Evolutionary conservation across 108 stramenopile genomes (phyloP).

Genomic region (Cyclotella atomus): DNA sequence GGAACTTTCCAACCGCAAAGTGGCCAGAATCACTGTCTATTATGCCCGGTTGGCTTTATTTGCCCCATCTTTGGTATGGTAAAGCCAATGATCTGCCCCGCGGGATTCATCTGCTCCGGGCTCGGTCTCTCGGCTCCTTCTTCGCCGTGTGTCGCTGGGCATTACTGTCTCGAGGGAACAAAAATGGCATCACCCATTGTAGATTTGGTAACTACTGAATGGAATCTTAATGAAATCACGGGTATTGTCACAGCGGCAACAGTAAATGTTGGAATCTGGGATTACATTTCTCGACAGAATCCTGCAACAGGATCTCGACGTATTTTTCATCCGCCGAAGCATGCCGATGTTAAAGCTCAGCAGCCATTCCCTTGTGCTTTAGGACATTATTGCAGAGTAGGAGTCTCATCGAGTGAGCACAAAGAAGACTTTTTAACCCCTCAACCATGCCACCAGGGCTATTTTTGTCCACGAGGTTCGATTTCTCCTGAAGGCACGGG

Average conservation of each 20-base stretch:
- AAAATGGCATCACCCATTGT: conserved; percentile 39
- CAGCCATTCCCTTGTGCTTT: conserved; percentile 77
- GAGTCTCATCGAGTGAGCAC: conserved; percentile 51
- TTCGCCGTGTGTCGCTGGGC: conserved; percentile 65
- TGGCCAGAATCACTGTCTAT: conserved; percentile 53
- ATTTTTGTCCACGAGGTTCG: conserved; percentile 85
- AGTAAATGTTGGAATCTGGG: conserved; percentile 23
- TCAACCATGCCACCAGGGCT: conserved; percentile 83
- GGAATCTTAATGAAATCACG: conserved; percentile 36
- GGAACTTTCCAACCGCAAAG: conserved; percentile 77
- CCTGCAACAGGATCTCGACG: conserved; percentile 39
- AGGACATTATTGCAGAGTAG: conserved; percentile 70
- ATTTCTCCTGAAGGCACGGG: conserved; percentile 73
- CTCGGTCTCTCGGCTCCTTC: conserved; percentile 54
- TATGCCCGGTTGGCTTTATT: conserved; percentile 77
- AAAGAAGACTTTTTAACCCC: conserved; percentile 77
- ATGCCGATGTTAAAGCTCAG: conserved; percentile 45
- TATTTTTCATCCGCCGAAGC: conserved; percentile 32
- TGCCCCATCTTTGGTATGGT: conserved; percentile 73
- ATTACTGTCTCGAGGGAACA: conserved; percentile 67
- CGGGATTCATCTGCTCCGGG: conserved; percentile 71
- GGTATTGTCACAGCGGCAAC: conserved; percentile 36
- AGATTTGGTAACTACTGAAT: conserved; percentile 1
- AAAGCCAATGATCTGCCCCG: conserved; percentile 64
- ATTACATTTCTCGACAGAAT: conserved; percentile 15